These are phyloP conservation scores for Colletotrichum sidae DNA, from an alignment of 2,329 filamentous ascomycete species.

Conservation along the genomic window DNA sequence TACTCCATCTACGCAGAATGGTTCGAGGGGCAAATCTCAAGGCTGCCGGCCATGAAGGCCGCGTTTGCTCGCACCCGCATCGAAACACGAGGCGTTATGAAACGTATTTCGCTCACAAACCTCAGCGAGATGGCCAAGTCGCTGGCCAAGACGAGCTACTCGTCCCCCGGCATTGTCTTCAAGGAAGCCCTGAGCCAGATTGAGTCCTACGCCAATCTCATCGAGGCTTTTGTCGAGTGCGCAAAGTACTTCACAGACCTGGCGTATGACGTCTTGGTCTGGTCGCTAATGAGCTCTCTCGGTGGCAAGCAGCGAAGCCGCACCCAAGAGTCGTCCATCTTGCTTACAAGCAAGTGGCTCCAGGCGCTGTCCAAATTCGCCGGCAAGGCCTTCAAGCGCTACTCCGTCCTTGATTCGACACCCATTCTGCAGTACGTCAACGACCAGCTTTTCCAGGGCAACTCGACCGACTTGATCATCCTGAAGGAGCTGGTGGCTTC, in stretches of 20 bases:
- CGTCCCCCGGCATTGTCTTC: conserved; percentile 92
- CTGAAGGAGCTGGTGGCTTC: conserved; percentile 89
- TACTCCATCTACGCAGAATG: conserved; percentile 95
- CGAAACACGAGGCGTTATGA: conserved; percentile 88
- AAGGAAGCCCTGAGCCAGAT: conserved; percentile 89
- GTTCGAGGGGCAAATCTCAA: conserved; percentile 83
- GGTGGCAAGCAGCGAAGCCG: conserved; percentile 71
- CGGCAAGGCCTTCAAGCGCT: conserved; percentile 88
- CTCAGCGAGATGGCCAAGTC: conserved; percentile 86
- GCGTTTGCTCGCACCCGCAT: conserved; percentile 82
- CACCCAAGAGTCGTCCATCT: conserved; percentile 70
- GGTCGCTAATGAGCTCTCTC: conserved; percentile 85
- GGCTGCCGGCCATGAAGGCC: conserved; percentile 79
- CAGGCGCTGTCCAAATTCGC: conserved; percentile 91
- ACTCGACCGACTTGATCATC: conserved; percentile 91
- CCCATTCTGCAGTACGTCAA: conserved; percentile 93
- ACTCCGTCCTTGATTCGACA: conserved; percentile 83
- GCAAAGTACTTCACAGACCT: conserved; percentile 93
- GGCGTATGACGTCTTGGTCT: conserved; percentile 92
- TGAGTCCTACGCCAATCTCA: conserved; percentile 94
- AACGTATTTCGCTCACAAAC: conserved; percentile 90
- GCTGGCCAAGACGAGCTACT: conserved; percentile 91
- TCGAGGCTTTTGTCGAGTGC: conserved; percentile 94
- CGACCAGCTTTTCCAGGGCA: conserved; percentile 82
- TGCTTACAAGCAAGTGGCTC: conserved; percentile 91